Base-by-base conservation (phyloP, 352 stramenopile species). In the Globisporangium echinulatum region DNA sequence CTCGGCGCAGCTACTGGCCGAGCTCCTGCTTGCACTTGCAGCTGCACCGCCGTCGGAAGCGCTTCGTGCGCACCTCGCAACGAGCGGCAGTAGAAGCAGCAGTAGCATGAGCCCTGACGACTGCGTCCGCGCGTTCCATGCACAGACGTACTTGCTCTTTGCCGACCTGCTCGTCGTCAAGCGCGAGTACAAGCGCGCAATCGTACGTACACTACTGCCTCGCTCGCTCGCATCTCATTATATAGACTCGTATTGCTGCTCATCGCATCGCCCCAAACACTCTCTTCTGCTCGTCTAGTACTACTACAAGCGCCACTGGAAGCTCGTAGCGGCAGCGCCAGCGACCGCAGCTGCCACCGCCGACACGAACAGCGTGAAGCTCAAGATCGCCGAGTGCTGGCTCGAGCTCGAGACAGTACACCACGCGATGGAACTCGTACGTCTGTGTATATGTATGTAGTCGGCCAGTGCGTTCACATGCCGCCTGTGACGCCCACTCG, bases 311-410 rank as follows among this genome's bases (percentile, higher is more conserved):
- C 66, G 64, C 52, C 68, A 56, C 61, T 78, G 69, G 73, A 75
- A 82, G 61, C 55, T 74, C n/a, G 48, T 70, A 53, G 62, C 46
- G 7, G 2, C 15, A 33, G 8, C n/a, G 3, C 6, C n/a, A 36
- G 46, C 46, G 25, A 58, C 58, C 19, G 51, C 49, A 9, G 61
- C 53, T 17, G 49, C 52, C 5, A 50, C 55, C 3, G 52, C 55
- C 57, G 6, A 6, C 63, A 33, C 68, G 72, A 49, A 61, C 63
- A 10, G 62, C 0, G 54, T 80, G 43, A 79, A 79, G 44, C 62
- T 88, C 17, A 85, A 87, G 50, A 74, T 92, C n/a, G 81, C 79
- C n/a, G 67, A 77, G 58, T 88, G 82, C 61, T 85, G 82, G 71
- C 70, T 85, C 54, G 67, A 76, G 37, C 66, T 94, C 9, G 71